Conservation (phyloP, 2,329 filamentous ascomycete species). For the Acarospora socialis region DNA sequence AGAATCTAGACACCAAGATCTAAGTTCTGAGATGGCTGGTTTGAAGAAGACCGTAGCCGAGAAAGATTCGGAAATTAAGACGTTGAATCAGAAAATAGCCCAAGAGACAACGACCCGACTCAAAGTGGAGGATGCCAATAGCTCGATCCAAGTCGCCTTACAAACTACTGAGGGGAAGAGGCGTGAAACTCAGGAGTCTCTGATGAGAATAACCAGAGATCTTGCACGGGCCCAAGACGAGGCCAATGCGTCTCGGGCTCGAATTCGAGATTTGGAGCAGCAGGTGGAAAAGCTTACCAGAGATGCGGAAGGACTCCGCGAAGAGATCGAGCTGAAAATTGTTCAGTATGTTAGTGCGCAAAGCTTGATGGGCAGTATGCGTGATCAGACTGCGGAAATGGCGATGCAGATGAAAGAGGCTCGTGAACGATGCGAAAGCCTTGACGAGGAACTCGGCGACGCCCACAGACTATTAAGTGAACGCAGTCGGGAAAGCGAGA, state of each 20-base stretch:
- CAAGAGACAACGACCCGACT: constrained; percentile 58
- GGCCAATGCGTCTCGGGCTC: constrained; percentile 38
- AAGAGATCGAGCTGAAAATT: constrained; percentile 71
- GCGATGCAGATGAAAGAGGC: constrained; percentile 84
- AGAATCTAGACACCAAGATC: constrained; percentile 69
- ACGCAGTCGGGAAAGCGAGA: constrained; percentile 81
- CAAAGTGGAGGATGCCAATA: constrained; percentile 65
- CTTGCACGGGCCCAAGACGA: constrained; percentile 61
- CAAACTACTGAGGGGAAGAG: constrained; percentile 66
- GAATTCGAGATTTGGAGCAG: constrained; percentile 59
- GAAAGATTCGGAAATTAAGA: constrained; percentile 63
- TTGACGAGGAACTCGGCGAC: constrained; percentile 86
- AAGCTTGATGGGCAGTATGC: constrained; percentile 77
- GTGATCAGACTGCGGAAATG: constrained; percentile 79
- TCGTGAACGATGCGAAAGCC: constrained; percentile 62
- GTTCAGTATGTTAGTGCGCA: constrained; percentile 79
- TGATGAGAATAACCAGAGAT: constrained; percentile 58
- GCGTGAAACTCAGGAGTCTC: constrained; percentile 57
- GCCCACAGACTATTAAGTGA: constrained; percentile 75
- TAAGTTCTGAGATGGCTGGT: constrained; percentile 57
- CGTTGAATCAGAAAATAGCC: constrained; percentile 62
- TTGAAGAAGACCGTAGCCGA: constrained; percentile 58
- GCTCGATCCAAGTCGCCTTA: constrained; percentile 59
- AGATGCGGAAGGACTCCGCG: constrained; percentile 53
- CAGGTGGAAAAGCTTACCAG: constrained; percentile 53